phyloP scores from a whole-genome alignment of 768 basidiomycete genomes.

The Hygrocybe coccinea region DNA sequence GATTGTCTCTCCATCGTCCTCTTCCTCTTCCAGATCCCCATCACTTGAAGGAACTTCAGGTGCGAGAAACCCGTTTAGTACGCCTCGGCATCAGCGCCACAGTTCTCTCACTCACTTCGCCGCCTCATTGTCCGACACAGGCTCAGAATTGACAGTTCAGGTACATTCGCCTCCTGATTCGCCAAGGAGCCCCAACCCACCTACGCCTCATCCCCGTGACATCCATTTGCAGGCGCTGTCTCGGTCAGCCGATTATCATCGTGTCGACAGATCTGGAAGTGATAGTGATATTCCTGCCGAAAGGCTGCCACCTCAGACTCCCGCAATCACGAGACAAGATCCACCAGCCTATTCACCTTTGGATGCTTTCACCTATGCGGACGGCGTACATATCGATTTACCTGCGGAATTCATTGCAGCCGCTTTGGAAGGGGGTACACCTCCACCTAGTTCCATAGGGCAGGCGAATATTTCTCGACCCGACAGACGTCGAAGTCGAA shows the following conservation, averaged over 20 bases:
- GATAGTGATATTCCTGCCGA: constrained; percentile 20
- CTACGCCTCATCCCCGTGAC: constrained; percentile 79
- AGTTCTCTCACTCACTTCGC: constrained; percentile 67
- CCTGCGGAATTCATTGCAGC: constrained; percentile 90
- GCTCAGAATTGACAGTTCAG: constrained; percentile 62
- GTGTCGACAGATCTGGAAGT: constrained; percentile 33
- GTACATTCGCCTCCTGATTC: constrained; percentile 78
- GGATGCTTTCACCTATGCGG: constrained; percentile 76
- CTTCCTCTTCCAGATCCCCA: constrained; percentile 51
- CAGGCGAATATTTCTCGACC: constrained; percentile 44
- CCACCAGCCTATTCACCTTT: constrained; percentile 88
- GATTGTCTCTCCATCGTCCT: constrained; percentile 34
- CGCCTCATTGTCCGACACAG: constrained; percentile 54
- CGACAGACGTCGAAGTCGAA: constrained; percentile 55
- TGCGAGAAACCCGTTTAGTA: constrained; percentile 79
- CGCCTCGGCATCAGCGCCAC: constrained; percentile 55
- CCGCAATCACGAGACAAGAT: constrained; percentile 48
- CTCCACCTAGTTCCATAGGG: constrained; percentile 57
- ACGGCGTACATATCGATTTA: constrained; percentile 89
- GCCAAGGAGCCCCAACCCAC: constrained; percentile 71
- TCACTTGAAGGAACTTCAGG: constrained; percentile 63
- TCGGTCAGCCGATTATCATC: constrained; percentile 34
- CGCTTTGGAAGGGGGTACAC: constrained; percentile 69
- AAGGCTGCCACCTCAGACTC: constrained; percentile 30
- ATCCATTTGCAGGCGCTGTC: constrained; percentile 73